Base-by-base conservation (phyloP, 225 moss, liverwort and hornwort genomes). In the Takakia lepidozioides region DNA sequence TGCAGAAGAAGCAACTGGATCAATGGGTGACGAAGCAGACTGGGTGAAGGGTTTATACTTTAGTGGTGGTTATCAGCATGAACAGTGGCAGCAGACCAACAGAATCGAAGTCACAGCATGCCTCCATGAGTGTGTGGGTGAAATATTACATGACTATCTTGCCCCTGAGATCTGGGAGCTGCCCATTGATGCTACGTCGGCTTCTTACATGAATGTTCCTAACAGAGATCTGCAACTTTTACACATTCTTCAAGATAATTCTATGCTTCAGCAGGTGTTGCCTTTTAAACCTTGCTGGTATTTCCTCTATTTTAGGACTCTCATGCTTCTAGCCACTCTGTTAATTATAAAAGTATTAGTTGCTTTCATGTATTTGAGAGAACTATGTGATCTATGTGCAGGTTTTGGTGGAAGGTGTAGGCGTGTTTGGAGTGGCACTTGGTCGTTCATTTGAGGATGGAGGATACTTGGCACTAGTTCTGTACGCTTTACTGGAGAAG, bases 251-350 rank as follows among this genome's bases (percentile, higher is more conserved):
- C 80, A 87, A 62, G 98, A 98, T 59, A 73, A 71, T 56, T 63
- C 77, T 55, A 87, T 85, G 85, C 76, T 98, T 36, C 85, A 87
- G 55, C 87, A 98, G 98, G 87, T 91, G n/a, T n/a, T n/a, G n/a
- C n/a, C n/a, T n/a, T n/a, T n/a, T n/a, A n/a, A n/a, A n/a, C n/a
- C n/a, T n/a, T n/a, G n/a, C n/a, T n/a, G n/a, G n/a, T n/a, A n/a
- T n/a, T n/a, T n/a, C n/a, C n/a, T n/a, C n/a, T n/a, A n/a, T n/a
- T n/a, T n/a, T n/a, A n/a, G n/a, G n/a, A n/a, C n/a, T n/a, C n/a
- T n/a, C n/a, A n/a, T n/a, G n/a, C n/a, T n/a, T n/a, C n/a, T n/a
- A n/a, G n/a, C n/a, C n/a, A n/a, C n/a, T n/a, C n/a, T n/a, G n/a
- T n/a, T n/a, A n/a, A n/a, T n/a, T n/a, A n/a, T n/a, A n/a, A n/a